Evolutionary conservation across 192 early-diverging fungal species (phyloP).

Genomic region (Jimgerdemannia lactiflua): DNA sequence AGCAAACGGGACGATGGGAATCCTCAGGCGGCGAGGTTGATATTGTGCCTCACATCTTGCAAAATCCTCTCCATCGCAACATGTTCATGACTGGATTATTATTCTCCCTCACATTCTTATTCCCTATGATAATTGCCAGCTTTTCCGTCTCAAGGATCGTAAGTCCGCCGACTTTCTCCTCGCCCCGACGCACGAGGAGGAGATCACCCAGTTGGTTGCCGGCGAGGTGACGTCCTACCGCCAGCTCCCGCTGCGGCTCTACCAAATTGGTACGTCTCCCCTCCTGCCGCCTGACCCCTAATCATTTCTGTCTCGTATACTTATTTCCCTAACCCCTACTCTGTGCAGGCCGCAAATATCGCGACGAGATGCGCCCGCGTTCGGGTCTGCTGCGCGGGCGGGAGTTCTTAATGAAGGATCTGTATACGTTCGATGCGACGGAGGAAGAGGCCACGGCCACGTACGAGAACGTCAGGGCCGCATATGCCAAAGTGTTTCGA

Average conservation of each 20-base stretch:
- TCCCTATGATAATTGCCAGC: constrained; percentile 24
- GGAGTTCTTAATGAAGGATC: constrained; percentile 97
- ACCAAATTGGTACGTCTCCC: constrained; percentile 65
- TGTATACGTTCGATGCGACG: constrained; percentile 85
- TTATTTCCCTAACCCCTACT: not conserved
- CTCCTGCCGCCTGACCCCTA: no score
- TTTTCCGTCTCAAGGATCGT: constrained; percentile 81
- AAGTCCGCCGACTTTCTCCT: constrained; percentile 65
- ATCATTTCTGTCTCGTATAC: not conserved
- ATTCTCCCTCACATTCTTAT: not conserved
- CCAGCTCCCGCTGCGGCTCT: constrained; percentile 81
- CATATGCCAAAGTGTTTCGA: constrained; percentile 75
- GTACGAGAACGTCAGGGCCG: constrained; percentile 68
- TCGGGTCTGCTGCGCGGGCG: constrained; percentile 80
- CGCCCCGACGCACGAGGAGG: constrained; percentile 92
- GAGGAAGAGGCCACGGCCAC: constrained; percentile 66
- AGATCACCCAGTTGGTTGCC: constrained; percentile 76
- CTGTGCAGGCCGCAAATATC: constrained; percentile 66
- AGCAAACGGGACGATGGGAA: constrained; percentile 77
- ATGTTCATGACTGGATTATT: not conserved
- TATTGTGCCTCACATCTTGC: not conserved
- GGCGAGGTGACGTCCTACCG: constrained; percentile 62
- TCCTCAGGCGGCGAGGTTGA: constrained; percentile 57
- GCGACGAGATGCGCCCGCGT: constrained; percentile 82
- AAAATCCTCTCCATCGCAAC: not conserved